Conservation (phyloP, 2,329 filamentous ascomycete genomes). For the Fusarium sp. region DNA sequence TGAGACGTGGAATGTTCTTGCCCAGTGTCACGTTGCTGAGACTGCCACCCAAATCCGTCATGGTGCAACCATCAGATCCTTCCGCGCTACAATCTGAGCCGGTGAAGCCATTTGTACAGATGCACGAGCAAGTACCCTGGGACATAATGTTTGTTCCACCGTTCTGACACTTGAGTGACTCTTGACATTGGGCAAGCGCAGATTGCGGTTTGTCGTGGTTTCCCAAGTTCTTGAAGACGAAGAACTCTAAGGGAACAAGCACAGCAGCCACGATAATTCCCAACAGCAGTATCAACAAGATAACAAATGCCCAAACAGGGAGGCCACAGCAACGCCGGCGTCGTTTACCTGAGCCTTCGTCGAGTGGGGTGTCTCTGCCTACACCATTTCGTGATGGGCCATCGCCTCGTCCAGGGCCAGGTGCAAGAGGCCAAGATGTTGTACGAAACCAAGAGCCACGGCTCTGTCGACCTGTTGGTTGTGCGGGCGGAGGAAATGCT, state of each 20-base stretch:
- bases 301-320: conserved; percentile 80
- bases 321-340: conserved; percentile 83
- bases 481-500: conserved; percentile 71
- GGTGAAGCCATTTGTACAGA: conserved; percentile 90
- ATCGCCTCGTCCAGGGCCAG: conserved; percentile 37
- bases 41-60: conserved; percentile 57
- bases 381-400: conserved; percentile 39
- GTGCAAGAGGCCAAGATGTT: conserved; percentile 62
- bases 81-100: conserved; percentile 63
- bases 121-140: conserved; percentile 79
- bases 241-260: conserved; percentile 77
- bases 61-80: conserved; percentile 64
- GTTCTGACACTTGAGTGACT: conserved; percentile 76
- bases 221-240: conserved; percentile 66
- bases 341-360: conserved; percentile 47
- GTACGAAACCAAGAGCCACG: conserved; percentile 58
- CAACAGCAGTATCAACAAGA: conserved; percentile 72
- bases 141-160: conserved; percentile 81
- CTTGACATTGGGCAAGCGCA: conserved; percentile 65
- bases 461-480: conserved; percentile 58
- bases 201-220: conserved; percentile 52
- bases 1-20: conserved; percentile 78
- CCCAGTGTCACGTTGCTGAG: conserved; percentile 81
- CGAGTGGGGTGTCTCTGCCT: conserved; percentile 36
- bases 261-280: conserved; percentile 83